phyloP scores from a whole-genome alignment of 2,329 filamentous ascomycete genomes.

The Phaeosphaeriaceae sp. region DNA sequence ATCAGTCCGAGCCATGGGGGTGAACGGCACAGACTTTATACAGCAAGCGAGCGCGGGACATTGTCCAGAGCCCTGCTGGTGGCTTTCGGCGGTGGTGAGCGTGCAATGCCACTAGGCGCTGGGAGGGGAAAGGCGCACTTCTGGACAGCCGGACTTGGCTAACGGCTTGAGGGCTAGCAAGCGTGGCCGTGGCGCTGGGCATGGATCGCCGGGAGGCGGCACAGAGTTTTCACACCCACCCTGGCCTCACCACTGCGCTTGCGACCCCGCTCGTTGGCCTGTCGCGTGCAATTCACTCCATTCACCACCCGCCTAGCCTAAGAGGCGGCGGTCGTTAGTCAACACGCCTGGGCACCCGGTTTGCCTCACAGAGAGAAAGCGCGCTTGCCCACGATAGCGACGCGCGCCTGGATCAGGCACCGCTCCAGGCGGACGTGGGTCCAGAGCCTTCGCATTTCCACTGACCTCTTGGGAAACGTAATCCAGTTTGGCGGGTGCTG shows the following conservation, averaged over 20 bases:
- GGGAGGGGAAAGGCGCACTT: conserved; percentile 8
- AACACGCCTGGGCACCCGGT: conserved; percentile 10
- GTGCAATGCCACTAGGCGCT: conserved; percentile 20
- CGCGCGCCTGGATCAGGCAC: conserved; percentile 19
- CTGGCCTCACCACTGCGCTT: conserved; percentile 15
- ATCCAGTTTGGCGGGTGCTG: conserved; percentile 16
- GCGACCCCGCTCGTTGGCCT: conserved; percentile 34
- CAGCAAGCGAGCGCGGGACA: conserved; percentile 28
- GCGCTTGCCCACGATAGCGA: conserved; percentile 1
- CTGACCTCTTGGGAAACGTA: conserved; percentile 20
- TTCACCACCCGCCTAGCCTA: conserved; percentile 1
- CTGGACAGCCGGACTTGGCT: conserved; percentile 27
- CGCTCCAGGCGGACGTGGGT: conserved; percentile 14
- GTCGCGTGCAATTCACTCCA: conserved; percentile 23
- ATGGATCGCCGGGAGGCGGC: conserved; percentile 33
- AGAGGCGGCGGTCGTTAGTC: conserved; percentile 15
- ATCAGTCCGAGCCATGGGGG: conserved; percentile 8
- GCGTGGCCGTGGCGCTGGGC: conserved; percentile 29
- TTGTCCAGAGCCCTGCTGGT: conserved; percentile 24
- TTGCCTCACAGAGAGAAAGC: not conserved
- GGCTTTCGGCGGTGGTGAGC: conserved; percentile 34
- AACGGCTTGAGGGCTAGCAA: conserved; percentile 21
- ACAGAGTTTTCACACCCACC: conserved; percentile 37
- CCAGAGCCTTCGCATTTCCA: conserved; percentile 15
- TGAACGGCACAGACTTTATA: conserved; percentile 37